A percentile compares a stretch with the other conserved stretches of the same genome.
These are phyloP conservation scores for Parathielavia hyrcaniae DNA, from an alignment of 495 filamentous ascomycete species.

Conservation along the genomic window DNA sequence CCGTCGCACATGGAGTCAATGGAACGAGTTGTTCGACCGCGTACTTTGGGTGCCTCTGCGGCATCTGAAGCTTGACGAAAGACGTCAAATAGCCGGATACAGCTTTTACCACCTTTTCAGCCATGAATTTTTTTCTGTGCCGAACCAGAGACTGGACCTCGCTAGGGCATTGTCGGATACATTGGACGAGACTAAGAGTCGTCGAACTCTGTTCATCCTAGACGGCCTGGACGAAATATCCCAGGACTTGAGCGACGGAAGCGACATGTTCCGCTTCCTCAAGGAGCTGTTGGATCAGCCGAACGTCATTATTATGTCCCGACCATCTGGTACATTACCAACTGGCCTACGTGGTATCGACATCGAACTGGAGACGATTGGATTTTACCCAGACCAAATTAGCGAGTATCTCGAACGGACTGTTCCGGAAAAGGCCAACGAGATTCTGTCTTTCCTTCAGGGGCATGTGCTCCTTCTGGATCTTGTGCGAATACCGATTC, in stretches of 20 bases:
- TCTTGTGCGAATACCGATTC: constrained; percentile 43
- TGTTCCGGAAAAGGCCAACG: constrained; percentile 12
- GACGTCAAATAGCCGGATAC: constrained; percentile 12
- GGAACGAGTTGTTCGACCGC: constrained; percentile 32
- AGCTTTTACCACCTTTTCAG: constrained; percentile 25
- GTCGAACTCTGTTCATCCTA: constrained; percentile 34
- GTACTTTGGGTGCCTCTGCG: constrained; percentile 38
- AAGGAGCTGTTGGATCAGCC: constrained; percentile 32
- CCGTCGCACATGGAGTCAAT: constrained; percentile 16
- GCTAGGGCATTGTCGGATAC: constrained; percentile 20
- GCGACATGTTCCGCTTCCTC: constrained; percentile 27
- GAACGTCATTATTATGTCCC: constrained; percentile 37
- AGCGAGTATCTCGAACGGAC: not conserved
- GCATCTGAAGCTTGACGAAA: constrained; percentile 25
- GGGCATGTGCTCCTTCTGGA: constrained; percentile 31
- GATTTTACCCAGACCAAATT: constrained; percentile 29
- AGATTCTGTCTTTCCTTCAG: constrained; percentile 35
- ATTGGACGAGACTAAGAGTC: constrained; percentile 7
- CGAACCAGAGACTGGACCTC: constrained; percentile 8
- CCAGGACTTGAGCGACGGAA: constrained; percentile 19
- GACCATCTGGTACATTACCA: constrained; percentile 27
- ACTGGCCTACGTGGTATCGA: not conserved
- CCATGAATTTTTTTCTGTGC: constrained; percentile 26
- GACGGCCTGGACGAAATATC: constrained; percentile 43
- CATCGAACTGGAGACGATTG: constrained; percentile 5